Conservation (phyloP, 2,329 filamentous ascomycete species). For the Onygenales sp. region DNA sequence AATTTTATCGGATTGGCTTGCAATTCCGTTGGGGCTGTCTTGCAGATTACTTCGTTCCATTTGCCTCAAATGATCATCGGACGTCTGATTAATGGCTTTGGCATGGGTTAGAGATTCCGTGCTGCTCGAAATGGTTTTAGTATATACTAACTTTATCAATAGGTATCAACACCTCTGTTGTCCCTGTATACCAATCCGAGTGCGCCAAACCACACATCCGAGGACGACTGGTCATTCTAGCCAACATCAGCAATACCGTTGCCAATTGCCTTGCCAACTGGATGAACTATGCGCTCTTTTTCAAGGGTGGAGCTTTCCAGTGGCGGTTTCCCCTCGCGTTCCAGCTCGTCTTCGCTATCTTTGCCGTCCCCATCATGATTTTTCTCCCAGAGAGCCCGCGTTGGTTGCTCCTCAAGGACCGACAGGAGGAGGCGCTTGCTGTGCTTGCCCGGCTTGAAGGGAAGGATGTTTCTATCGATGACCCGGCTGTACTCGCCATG, state of each 20-base stretch:
- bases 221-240: slow-evolving; percentile 15
- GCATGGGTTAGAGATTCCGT: background rate
- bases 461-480: slow-evolving; percentile 39
- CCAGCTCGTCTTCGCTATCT: slow-evolving; percentile 36
- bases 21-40: slow-evolving; percentile 13
- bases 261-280: slow-evolving; percentile 30
- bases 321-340: slow-evolving; percentile 43
- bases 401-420: slow-evolving; percentile 20
- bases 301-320: slow-evolving; percentile 12
- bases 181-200: background rate
- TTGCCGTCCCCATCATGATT: slow-evolving; percentile 29
- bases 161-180: background rate
- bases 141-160: background rate
- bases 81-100: slow-evolving; percentile 12
- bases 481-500: slow-evolving; percentile 42
- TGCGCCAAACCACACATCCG: slow-evolving; percentile 5
- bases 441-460: slow-evolving; percentile 38
- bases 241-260: slow-evolving; percentile 20
- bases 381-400: slow-evolving; percentile 24
- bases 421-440: slow-evolving; percentile 31
- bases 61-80: slow-evolving; percentile 14
- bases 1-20: slow-evolving; percentile 15
- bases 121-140: background rate
- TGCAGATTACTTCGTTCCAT: slow-evolving; percentile 12
- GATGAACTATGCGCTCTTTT: slow-evolving; percentile 30